Conservation (phyloP, 345 rosid species). For the Corchorus olitorius region DNA sequence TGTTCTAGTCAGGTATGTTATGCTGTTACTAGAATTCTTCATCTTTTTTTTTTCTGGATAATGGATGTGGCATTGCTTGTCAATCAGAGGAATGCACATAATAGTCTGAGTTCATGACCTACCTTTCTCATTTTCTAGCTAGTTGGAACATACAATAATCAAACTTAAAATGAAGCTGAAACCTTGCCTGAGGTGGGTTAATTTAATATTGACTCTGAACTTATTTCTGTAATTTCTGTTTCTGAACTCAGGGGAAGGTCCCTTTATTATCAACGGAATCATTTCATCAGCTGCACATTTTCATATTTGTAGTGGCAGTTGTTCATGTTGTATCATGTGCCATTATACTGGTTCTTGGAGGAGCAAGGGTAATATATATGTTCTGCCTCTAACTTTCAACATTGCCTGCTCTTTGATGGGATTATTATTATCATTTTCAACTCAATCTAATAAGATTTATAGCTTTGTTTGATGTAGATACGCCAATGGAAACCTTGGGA, state of each 20-base stretch:
- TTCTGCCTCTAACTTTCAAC: background rate
- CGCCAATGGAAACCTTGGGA: slow-evolving; percentile 89
- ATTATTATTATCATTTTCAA: background rate
- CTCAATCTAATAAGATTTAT: background rate
- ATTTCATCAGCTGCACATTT: slow-evolving; percentile 85
- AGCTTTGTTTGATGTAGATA: slow-evolving; percentile 45
- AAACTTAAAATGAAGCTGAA: background rate
- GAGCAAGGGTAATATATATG: slow-evolving; percentile 58
- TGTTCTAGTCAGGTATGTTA: slow-evolving; percentile 45
- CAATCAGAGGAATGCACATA: background rate
- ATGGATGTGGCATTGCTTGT: background rate
- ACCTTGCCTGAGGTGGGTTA: slow-evolving; percentile 1
- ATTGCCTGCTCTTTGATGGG: background rate
- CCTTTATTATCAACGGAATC: slow-evolving; percentile 76
- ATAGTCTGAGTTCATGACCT: background rate
- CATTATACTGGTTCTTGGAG: slow-evolving; percentile 76
- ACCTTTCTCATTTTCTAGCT: background rate
- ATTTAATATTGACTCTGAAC: background rate
- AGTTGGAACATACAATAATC: background rate
- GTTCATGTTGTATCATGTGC: slow-evolving; percentile 83
- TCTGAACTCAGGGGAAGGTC: slow-evolving; percentile 55
- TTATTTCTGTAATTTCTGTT: slow-evolving; percentile 1
- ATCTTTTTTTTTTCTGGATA: background rate
- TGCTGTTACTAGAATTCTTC: background rate
- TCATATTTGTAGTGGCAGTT: slow-evolving; percentile 86